Evolutionary conservation across 2,329 filamentous ascomycete genomes (phyloP).

Genomic region (Neofusicoccum ribis): DNA sequence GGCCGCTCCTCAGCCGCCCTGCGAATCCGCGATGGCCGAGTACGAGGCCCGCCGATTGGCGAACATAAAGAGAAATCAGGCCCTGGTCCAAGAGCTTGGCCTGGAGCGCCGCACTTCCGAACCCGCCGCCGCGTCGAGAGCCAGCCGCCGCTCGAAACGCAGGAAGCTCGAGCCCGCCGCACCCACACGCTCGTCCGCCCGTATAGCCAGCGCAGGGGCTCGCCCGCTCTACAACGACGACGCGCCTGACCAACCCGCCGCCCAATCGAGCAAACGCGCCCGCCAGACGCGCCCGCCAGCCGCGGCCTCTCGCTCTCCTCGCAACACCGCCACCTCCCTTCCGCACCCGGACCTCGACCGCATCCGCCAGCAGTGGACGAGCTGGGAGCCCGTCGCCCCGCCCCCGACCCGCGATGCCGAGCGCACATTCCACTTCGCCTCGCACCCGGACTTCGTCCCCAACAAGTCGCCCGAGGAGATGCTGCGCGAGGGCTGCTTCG

Average conservation of each 20-base stretch:
- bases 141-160: slow-evolving; percentile 37
- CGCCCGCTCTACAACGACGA: slow-evolving; percentile 44
- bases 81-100: slow-evolving; percentile 49
- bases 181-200: slow-evolving; percentile 49
- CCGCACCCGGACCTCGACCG: slow-evolving; percentile 27
- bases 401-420: slow-evolving; percentile 44
- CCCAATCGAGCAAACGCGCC: background rate
- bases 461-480: slow-evolving; percentile 57
- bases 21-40: slow-evolving; percentile 34
- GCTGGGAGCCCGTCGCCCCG: slow-evolving; percentile 44
- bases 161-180: slow-evolving; percentile 35
- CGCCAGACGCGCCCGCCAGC: background rate
- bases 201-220: slow-evolving; percentile 44
- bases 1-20: background rate
- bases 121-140: slow-evolving; percentile 20
- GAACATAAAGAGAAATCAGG: slow-evolving; percentile 54
- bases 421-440: slow-evolving; percentile 50
- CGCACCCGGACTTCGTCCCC: slow-evolving; percentile 48
- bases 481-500: slow-evolving; percentile 54
- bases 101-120: slow-evolving; percentile 34
- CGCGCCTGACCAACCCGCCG: background rate
- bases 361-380: slow-evolving; percentile 43
- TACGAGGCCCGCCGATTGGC: slow-evolving; percentile 49
- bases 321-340: background rate
- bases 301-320: background rate